A percentile compares a stretch with the other conserved stretches of the same genome.
These are phyloP conservation scores for Cyberlindnera xishuangbannaensis DNA, from an alignment of 805 yeast genomes.

Conservation along the genomic window DNA sequence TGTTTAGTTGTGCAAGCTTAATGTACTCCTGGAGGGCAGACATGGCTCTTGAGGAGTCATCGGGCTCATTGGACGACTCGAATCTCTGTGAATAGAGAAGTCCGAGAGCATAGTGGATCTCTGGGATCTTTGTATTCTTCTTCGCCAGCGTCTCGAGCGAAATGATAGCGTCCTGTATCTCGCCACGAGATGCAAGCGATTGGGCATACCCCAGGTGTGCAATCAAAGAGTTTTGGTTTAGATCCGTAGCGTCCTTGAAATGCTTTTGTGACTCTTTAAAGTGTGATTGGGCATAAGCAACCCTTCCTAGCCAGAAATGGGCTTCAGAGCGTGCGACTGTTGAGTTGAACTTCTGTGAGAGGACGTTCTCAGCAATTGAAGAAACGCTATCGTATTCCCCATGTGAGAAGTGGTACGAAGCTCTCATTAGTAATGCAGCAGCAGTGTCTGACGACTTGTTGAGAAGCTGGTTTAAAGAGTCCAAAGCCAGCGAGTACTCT, in stretches of 20 bases:
- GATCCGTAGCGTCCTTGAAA: constrained; percentile 66
- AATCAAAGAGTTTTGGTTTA: constrained; percentile 57
- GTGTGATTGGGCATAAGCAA: constrained; percentile 54
- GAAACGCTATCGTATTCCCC: constrained; percentile 54
- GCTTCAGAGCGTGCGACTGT: constrained; percentile 51
- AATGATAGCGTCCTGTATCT: constrained; percentile 76
- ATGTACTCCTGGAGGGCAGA: constrained; percentile 64
- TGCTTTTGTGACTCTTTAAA: constrained; percentile 62
- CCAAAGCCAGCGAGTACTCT: constrained; percentile 55
- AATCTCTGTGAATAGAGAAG: constrained; percentile 47
- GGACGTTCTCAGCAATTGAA: constrained; percentile 45
- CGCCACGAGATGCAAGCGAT: constrained; percentile 68
- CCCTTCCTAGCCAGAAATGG: constrained; percentile 82
- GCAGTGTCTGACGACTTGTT: constrained; percentile 44
- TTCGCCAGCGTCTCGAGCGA: constrained; percentile 74
- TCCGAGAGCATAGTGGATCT: constrained; percentile 73
- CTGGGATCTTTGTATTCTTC: constrained; percentile 61
- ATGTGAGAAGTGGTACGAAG: constrained; percentile 67
- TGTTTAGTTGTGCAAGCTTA: constrained; percentile 48
- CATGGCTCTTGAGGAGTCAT: constrained; percentile 46
- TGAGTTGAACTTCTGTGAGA: constrained; percentile 34
- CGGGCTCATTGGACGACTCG: constrained; percentile 7
- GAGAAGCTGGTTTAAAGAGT: constrained; percentile 30
- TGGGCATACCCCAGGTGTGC: constrained; percentile 84
- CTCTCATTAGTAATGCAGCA: constrained; percentile 59